Evolutionary conservation across 495 filamentous ascomycete species (phyloP).

Genomic region (Xylaria venustula): DNA sequence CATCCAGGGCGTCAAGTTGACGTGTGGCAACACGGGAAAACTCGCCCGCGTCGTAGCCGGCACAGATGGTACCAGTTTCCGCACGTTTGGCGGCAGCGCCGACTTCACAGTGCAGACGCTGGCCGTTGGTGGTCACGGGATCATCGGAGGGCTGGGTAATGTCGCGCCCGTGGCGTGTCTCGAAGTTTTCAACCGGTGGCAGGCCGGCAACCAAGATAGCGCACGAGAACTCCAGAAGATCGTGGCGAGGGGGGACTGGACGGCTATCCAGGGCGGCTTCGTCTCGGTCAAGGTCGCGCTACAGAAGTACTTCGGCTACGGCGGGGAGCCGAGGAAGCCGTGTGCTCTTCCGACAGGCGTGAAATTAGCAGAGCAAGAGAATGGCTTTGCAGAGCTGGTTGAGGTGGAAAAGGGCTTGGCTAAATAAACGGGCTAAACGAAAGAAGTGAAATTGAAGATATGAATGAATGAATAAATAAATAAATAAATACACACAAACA

Average conservation of each 20-base stretch:
- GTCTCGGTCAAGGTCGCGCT: slow-evolving; percentile 81
- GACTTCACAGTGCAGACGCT: slow-evolving; percentile 88
- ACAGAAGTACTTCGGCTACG: slow-evolving; percentile 70
- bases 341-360: slow-evolving; percentile 57
- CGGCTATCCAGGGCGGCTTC: slow-evolving; percentile 80
- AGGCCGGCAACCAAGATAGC: slow-evolving; percentile 64
- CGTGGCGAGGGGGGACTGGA: slow-evolving; percentile 84
- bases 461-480: too few species aligned
- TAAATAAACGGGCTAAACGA: too few species aligned
- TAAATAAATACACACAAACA: too few species aligned
- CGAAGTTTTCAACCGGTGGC: slow-evolving; percentile 69
- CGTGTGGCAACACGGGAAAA: slow-evolving; percentile 93
- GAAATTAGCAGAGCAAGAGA: slow-evolving; percentile 53
- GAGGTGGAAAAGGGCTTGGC: slow-evolving; percentile 56
- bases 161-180: slow-evolving; percentile 77
- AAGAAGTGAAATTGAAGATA: background rate
- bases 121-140: slow-evolving; percentile 78
- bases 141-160: slow-evolving; percentile 84
- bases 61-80: slow-evolving; percentile 54
- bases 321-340: slow-evolving; percentile 65
- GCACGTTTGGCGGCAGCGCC: slow-evolving; percentile 83
- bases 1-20: slow-evolving; percentile 88
- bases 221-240: slow-evolving; percentile 76
- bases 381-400: slow-evolving; percentile 66
- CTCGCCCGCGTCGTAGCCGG: slow-evolving; percentile 73